A percentile compares a stretch with the other conserved stretches of the same genome.
Conservation (phyloP, 257 asterid genomes). For the Jaltomata sinuosa region DNA sequence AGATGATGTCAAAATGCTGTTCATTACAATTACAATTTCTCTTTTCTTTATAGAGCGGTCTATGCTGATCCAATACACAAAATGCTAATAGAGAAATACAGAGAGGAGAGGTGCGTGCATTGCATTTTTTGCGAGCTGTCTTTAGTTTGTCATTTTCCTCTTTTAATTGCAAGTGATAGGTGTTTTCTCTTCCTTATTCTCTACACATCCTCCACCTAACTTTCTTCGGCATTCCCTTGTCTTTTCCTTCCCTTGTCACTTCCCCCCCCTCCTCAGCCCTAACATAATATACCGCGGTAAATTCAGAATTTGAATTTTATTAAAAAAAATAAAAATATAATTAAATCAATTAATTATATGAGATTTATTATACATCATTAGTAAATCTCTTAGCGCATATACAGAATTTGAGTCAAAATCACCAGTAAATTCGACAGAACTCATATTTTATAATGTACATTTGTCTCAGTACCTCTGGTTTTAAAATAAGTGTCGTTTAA, state of each 20-base stretch:
- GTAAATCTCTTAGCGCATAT: background rate
- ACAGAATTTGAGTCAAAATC: background rate
- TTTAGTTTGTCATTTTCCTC: background rate
- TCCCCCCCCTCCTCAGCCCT: background rate
- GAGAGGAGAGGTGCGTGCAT: background rate
- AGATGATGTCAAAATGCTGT: background rate
- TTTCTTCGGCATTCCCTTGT: conserved; percentile 11
- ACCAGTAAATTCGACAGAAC: background rate
- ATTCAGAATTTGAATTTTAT: background rate
- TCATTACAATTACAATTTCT: background rate
- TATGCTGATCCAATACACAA: background rate
- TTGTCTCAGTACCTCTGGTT: background rate
- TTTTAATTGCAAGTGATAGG: background rate
- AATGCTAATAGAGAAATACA: background rate
- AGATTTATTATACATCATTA: background rate
- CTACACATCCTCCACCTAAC: conserved; percentile 2
- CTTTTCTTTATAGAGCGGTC: background rate
- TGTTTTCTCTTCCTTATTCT: background rate
- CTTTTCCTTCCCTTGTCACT: conserved; percentile 8
- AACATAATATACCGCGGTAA: background rate
- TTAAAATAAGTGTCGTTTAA: background rate
- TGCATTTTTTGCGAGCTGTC: conserved; percentile 10
- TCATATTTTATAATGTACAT: background rate
- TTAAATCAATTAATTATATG: background rate
- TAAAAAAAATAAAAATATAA: background rate